Percentiles rank a stretch among this genome's conserved stretches.
Evolutionary conservation across 768 basidiomycete species (phyloP).

Genomic region (Boletus barrowsii): DNA sequence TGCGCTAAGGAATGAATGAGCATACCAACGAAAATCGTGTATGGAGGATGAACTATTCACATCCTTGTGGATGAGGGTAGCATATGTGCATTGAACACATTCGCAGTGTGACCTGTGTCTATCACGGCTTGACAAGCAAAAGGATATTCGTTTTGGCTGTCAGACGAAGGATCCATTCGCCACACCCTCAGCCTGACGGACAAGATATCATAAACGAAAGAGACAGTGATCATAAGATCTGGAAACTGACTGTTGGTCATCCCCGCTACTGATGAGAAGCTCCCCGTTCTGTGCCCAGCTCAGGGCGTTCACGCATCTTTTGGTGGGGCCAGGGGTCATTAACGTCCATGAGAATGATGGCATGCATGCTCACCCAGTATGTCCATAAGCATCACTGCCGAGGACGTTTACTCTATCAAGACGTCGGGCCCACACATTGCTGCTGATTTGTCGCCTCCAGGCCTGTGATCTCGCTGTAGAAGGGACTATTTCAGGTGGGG

Average conservation of each 20-base stretch:
- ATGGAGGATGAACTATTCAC: conserved; percentile 41
- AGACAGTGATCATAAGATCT: not conserved
- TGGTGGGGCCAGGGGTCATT: not conserved
- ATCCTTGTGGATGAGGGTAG: conserved; percentile 77
- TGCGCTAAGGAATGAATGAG: conserved; percentile 40
- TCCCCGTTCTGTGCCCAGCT: conserved; percentile 70
- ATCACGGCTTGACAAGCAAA: conserved; percentile 68
- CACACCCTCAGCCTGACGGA: conserved; percentile 68
- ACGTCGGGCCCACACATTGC: conserved; percentile 26
- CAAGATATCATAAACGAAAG: conserved; percentile 2
- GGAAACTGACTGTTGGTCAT: conserved; percentile 59
- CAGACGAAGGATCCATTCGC: conserved; percentile 50
- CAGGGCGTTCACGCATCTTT: conserved; percentile 74
- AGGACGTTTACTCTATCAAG: conserved; percentile 74
- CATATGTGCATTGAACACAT: conserved; percentile 84
- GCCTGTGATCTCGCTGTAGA: conserved; percentile 24
- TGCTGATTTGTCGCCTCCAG: conserved; percentile 23
- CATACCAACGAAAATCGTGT: conserved; percentile 1
- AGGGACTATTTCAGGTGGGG: conserved; percentile 3
- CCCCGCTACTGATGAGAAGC: conserved; percentile 65
- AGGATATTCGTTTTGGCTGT: conserved; percentile 50
- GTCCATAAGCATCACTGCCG: conserved; percentile 57
- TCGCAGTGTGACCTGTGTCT: conserved; percentile 73
- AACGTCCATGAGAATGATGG: not conserved
- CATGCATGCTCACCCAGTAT: conserved; percentile 57